phyloP scores from a whole-genome alignment of 192 early-diverging fungal species.

The Backusella circina region DNA sequence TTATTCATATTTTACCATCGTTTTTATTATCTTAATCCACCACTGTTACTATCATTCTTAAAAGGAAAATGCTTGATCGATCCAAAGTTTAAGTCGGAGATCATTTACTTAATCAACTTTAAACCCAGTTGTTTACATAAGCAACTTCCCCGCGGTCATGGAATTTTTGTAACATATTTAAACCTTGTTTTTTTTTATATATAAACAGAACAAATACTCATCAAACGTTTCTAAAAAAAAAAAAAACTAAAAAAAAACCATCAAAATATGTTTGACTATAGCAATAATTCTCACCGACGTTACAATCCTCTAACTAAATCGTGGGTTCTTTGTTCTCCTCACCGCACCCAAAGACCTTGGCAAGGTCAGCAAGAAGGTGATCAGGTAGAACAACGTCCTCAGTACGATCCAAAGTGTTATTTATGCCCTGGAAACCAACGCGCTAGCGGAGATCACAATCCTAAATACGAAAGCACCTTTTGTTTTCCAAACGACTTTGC shows the following conservation, averaged over 20 bases:
- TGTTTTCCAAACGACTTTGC: conserved; percentile 94
- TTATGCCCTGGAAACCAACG: conserved; percentile 87
- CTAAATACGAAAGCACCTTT: conserved; percentile 73
- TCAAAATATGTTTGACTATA: conserved; percentile 44
- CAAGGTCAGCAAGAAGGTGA: conserved; percentile 67
- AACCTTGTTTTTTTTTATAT: background rate
- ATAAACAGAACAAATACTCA: background rate
- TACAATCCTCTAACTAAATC: conserved; percentile 88
- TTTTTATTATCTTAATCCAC: background rate
- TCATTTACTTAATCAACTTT: background rate
- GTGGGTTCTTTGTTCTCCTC: conserved; percentile 98
- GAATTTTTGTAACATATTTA: conserved; percentile 5
- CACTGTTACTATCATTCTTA: background rate
- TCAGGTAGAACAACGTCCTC: conserved; percentile 38
- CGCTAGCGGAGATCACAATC: conserved; percentile 69
- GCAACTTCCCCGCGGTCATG: conserved; percentile 6
- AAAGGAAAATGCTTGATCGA: background rate
- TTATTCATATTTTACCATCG: background rate
- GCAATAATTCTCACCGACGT: conserved; percentile 71
- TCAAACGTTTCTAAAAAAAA: background rate
- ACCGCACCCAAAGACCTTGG: conserved; percentile 94
- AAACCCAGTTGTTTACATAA: conserved; percentile 9
- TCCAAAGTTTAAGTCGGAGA: background rate
- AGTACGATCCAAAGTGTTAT: conserved; percentile 80
- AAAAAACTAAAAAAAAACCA: background rate